Base-by-base conservation (phyloP, 2,329 filamentous ascomycete species). In the Ophiostoma pallidulum region DNA sequence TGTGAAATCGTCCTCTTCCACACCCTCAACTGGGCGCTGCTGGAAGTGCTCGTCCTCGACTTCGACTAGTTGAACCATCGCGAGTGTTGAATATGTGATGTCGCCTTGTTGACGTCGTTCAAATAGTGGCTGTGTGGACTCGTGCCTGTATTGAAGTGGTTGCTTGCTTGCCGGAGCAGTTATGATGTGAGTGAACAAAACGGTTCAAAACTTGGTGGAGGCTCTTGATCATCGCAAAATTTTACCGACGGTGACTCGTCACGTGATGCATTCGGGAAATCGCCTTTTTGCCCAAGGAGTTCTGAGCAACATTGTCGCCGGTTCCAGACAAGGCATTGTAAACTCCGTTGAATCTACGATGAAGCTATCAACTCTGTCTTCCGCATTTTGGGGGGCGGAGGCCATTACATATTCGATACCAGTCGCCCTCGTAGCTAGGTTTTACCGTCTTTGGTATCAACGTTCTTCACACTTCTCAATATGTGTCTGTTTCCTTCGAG, bases 21-120 rank as follows among this genome's bases (percentile, higher is more conserved):
- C 47, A 51, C 82, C 78, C 49, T 78, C 73, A 53, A 80, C 70
- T 61, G 84, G 82, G 57, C 75, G 71, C 66, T 78, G 73, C 70
- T 84, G 75, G 74, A 96, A 94, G 70, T 94, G 86, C 77, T 96
- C 90, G 66, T 97, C 91, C 65, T 94, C 84, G 63, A 97, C 91
- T 75, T 97, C 91, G 64, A 88, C 86, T 64, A 97, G 86, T 70
- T 91, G 88, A 68, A 97, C 91, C 91, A 97, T 96, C 10, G 32
- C 54, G 46, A 24, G 32, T 22, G 42, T 33, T 35, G 8, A 24
- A 22, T 41, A 19, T 31, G 40, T 47, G 43, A 5, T 20, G 33
- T 39, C 12, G 4, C n/a, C 3, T 13, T 10, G 4, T 29, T 24
- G 18, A 14, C 6, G 4, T 8, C 8, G 12, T 7, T 18, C 31